These are phyloP conservation scores for Xylaria sp. DNA, from an alignment of 2,329 filamentous ascomycete genomes.

Conservation along the genomic window DNA sequence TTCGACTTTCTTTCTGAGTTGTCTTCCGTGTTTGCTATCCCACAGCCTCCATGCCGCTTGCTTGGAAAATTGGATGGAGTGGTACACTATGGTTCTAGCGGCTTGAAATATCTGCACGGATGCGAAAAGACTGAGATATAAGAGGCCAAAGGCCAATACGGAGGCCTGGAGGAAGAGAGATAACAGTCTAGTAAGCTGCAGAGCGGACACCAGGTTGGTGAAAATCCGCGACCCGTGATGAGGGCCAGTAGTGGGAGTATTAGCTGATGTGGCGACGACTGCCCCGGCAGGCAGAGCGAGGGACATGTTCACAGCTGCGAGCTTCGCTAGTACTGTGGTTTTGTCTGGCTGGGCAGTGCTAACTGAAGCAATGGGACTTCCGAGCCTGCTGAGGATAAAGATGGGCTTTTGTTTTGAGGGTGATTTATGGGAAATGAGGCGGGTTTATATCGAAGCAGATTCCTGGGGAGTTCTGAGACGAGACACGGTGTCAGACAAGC, in stretches of 20 bases:
- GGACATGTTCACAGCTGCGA: slow-evolving; percentile 21
- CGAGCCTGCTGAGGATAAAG: background rate
- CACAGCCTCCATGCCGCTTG: slow-evolving; percentile 47
- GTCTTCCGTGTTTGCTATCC: slow-evolving; percentile 48
- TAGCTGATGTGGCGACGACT: slow-evolving; percentile 53
- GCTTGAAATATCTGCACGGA: slow-evolving; percentile 46
- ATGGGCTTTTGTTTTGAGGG: background rate
- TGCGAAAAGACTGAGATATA: slow-evolving; percentile 47
- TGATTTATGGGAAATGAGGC: background rate
- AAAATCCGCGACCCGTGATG: slow-evolving; percentile 49
- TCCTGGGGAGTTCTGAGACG: slow-evolving; percentile 2
- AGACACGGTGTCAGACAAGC: slow-evolving; percentile 19
- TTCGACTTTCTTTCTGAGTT: slow-evolving; percentile 59
- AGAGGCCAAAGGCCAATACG: slow-evolving; percentile 47
- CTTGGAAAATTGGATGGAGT: slow-evolving; percentile 14
- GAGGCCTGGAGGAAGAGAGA: slow-evolving; percentile 50
- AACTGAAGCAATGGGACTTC: background rate
- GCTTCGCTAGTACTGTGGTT: background rate
- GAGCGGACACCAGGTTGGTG: slow-evolving; percentile 49
- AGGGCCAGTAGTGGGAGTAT: slow-evolving; percentile 48
- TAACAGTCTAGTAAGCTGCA: slow-evolving; percentile 50
- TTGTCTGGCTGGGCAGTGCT: background rate
- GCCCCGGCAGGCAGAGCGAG: slow-evolving; percentile 46
- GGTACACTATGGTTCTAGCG: slow-evolving; percentile 39
- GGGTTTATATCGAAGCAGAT: slow-evolving; percentile 10